Evolutionary conservation across 495 filamentous ascomycete species (phyloP).

Genomic region (Neohortaea acidophila): DNA sequence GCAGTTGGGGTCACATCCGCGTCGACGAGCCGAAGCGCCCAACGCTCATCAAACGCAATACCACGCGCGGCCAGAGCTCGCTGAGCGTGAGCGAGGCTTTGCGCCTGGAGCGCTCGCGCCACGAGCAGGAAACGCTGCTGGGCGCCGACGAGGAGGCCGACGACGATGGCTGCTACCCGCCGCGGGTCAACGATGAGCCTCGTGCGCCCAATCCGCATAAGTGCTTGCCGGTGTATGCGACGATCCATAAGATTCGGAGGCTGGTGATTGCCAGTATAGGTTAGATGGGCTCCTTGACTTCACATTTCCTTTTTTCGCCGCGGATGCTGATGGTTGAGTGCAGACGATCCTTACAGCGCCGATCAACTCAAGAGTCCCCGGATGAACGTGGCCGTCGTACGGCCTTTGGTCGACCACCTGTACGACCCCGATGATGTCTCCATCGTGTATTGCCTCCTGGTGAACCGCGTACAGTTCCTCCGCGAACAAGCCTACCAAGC

Average conservation of each 20-base stretch:
- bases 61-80: conserved; percentile 10
- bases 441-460: conserved; percentile 52
- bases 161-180: conserved; percentile 24
- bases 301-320: too few relatives aligned
- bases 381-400: conserved; percentile 53
- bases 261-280: conserved; percentile 16
- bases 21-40: conserved; percentile 8
- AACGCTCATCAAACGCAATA: conserved; percentile 8
- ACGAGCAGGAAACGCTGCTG: conserved; percentile 28
- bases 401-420: conserved; percentile 53
- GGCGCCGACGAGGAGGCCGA: conserved; percentile 24
- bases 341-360: conserved; percentile 47
- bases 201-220: conserved; percentile 24
- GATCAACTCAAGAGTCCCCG: conserved; percentile 53
- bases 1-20: conserved; percentile 5
- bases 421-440: conserved; percentile 56
- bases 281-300: too few relatives aligned
- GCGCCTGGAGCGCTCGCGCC: conserved; percentile 19
- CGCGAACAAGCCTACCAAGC: conserved; percentile 48
- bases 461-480: conserved; percentile 55
- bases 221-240: conserved; percentile 22
- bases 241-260: conserved; percentile 22
- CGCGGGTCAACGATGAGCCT: conserved; percentile 13
- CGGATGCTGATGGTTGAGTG: conserved; percentile 2
- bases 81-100: conserved; percentile 26